Base-by-base conservation (phyloP, 108 stramenopile genomes). In the Nitzschia sp. region DNA sequence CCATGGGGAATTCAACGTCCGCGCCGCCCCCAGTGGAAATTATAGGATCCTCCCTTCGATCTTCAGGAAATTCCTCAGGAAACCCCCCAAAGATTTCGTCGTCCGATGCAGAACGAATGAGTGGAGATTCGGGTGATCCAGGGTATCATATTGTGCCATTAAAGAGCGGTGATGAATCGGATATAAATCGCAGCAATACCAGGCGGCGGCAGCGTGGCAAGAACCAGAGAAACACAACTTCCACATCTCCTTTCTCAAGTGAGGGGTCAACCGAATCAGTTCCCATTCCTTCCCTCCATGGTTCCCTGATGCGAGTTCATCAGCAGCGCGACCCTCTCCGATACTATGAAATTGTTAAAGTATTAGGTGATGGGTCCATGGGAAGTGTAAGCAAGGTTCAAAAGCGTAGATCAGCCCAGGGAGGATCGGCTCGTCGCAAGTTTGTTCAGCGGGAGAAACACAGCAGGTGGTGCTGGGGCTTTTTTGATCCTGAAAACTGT, bases 281-380 rank as follows among this genome's bases (percentile, higher is more conserved):
- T 17, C 27, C 54, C 25, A 33, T 74, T 21, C 73, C 73, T 26
- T 67, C 66, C 2, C 51, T 75, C 11, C 66, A 75, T 29, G 58
- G 59, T 18, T 59, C 60, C 36, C 36, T 84, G 0, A 54, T 79
- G 57, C 25, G 78, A 34, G 72, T 38, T n/a, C 69, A 60, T 25
- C 68, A 64, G 4, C 33, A 79, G 17, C 56, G 66, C 5, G 68
- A 79, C 72, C 78, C 76, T n/a, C 57, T 68, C 18, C 53, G 75
- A 25, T 82, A 74, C 46, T 88, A 85, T 59, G 79, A 82, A 59
- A 32, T 81, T 23, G 28, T 88, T 13, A 34, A 70, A 18, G 70
- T 88, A 0, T 35, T 88, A 28, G 87, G 87, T 0, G 82, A 80
- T 32, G 87, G 87, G 19, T 68, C 66, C 33, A 84, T 88, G 83